Evolutionary conservation across 345 rosid species (phyloP).

Genomic region (Clausena lansium): DNA sequence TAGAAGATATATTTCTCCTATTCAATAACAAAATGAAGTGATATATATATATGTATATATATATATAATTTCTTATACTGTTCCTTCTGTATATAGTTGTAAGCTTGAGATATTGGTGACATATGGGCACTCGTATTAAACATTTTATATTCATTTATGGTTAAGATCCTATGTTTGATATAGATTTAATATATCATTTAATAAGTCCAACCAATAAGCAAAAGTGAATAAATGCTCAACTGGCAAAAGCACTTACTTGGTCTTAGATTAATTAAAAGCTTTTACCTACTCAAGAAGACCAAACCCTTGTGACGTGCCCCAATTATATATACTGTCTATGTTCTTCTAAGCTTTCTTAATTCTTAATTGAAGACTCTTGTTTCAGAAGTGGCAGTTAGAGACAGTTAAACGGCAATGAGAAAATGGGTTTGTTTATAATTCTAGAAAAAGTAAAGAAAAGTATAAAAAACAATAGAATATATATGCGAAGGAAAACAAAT

Average conservation of each 20-base stretch:
- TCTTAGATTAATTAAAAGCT: not conserved
- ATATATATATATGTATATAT: not conserved
- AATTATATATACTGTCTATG: not conserved
- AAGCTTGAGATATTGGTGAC: not conserved
- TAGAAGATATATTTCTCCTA: not conserved
- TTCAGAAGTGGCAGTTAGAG: slow-evolving; percentile 33
- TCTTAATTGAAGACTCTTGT: not conserved
- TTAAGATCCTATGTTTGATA: not conserved
- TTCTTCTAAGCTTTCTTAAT: not conserved
- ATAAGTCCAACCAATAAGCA: not conserved
- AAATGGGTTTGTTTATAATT: slow-evolving; percentile 19
- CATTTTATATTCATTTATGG: not conserved
- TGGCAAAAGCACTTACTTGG: not conserved
- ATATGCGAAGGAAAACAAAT: not conserved
- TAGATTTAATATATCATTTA: not conserved
- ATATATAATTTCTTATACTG: too few relatives aligned
- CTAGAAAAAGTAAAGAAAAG: not conserved
- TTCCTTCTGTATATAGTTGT: not conserved
- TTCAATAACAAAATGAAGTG: not conserved
- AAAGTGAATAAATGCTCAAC: not conserved
- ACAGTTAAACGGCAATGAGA: slow-evolving; percentile 41
- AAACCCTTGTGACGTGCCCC: not conserved
- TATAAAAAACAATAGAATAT: not conserved
- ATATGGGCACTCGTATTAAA: not conserved
- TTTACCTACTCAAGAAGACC: slow-evolving; percentile 10